Evolutionary conservation across 2,329 filamentous ascomycete genomes (phyloP), one percentile per base, ranked within the genome.

Genomic region (Ramichloridium luteum): DNA sequence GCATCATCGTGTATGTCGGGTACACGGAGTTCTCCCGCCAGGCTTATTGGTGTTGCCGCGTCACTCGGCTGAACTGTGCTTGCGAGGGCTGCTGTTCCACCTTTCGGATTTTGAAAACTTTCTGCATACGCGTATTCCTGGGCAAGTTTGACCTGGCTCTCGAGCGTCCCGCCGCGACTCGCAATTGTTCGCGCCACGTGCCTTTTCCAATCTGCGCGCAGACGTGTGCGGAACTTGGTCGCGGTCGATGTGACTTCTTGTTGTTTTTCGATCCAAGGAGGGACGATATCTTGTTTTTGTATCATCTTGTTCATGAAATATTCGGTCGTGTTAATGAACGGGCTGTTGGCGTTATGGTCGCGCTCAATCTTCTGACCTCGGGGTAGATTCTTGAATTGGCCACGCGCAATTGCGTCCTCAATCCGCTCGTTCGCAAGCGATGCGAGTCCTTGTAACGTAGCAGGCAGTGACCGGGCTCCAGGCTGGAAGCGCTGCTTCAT

Each of bases 251-350:
- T 68, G 4, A 96, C 62, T 48, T 94, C 85, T 53, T 96, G 88
- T 55, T 98, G 90, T 59, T 94, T 96, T 58, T 98, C 90, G 37
- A 98, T 96, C 90, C 90, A 98, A 0, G 88, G 88, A 1, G 90
- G 90, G 1, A 93, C 83, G 37, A 96, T 82, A 13, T 93, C 86
- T 57, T 98, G 90, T 36, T 80, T 79, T 59, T 94, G 82, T 41
- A 98, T 94, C 64, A 96, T 94, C 59, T 92, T 90, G 60, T 98
- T 96, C 79, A 96, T 80, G 47, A 96, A 82, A 54, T 94, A 94
- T 57, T 96, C 88, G 0, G 90, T 96, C 1, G 88, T 96, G 51
- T 96, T 84, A 35, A 96, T 74, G 49, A 93, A 96, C 0, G 90
- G 85, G 45, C 80, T 92, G 45, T 78, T 79, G 1, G 82, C 80